phyloP scores from a whole-genome alignment of 2,329 filamentous ascomycete species.

The Trichoderma arundinaceum region DNA sequence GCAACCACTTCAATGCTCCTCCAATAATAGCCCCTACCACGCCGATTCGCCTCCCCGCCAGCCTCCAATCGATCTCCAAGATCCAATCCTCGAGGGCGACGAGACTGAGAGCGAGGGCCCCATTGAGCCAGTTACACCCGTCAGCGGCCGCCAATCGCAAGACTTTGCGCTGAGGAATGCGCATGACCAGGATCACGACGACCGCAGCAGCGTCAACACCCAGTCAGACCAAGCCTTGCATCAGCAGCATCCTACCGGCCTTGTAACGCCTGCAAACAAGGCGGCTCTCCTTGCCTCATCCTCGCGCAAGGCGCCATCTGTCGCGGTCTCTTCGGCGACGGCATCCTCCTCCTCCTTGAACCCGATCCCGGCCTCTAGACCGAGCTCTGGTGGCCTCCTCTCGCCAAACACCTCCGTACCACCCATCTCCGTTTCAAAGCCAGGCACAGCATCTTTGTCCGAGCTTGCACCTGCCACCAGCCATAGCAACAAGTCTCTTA shows the following conservation, averaged over 20 bases:
- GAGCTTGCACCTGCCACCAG: neutral
- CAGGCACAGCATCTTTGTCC: slow-evolving; percentile 12
- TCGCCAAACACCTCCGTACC: slow-evolving; percentile 8
- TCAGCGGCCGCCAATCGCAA: slow-evolving; percentile 61
- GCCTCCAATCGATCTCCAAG: slow-evolving; percentile 56
- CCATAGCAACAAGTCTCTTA: slow-evolving; percentile 15
- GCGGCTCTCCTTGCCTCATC: slow-evolving; percentile 31
- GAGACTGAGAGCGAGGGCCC: slow-evolving; percentile 65
- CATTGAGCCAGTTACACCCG: slow-evolving; percentile 66
- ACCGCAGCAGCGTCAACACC: slow-evolving; percentile 39
- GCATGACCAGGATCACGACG: slow-evolving; percentile 40
- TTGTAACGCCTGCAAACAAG: slow-evolving; percentile 23
- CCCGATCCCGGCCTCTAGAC: neutral
- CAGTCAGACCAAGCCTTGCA: slow-evolving; percentile 37
- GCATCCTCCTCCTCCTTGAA: neutral
- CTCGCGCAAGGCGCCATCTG: slow-evolving; percentile 5
- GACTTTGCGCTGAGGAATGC: slow-evolving; percentile 54
- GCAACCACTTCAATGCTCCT: slow-evolving; percentile 13
- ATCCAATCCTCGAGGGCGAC: slow-evolving; percentile 62
- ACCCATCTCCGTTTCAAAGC: slow-evolving; percentile 18
- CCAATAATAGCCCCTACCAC: slow-evolving; percentile 35
- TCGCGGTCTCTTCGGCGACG: neutral
- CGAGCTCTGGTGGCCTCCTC: neutral
- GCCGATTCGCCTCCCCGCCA: slow-evolving; percentile 55
- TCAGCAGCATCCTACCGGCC: slow-evolving; percentile 18